Base-by-base conservation (phyloP, 345 rosid genomes). In the Punica granatum region DNA sequence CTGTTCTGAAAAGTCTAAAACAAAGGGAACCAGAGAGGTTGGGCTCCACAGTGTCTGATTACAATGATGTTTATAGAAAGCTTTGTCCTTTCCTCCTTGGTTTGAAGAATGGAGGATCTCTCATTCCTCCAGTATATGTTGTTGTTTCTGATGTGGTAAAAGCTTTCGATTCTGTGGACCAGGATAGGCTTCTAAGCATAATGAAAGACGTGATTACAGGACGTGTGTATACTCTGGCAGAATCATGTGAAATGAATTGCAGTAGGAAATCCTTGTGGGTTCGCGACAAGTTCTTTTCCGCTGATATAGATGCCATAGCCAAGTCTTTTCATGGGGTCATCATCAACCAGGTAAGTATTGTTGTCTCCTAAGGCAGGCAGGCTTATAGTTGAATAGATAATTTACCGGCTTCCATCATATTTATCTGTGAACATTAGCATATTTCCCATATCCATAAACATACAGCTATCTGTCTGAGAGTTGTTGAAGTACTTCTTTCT, bases 11-110 rank as follows among this genome's bases (percentile, higher is more conserved):
- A 77, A 86, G 88, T 69, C 74, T 88, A 41, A 82, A 80, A 73
- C 72, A 74, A 70, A 86, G 86, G 74, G 88, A 85, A 73, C 90
- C 88, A 46, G 80, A 84, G 68, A 77, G 77, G 73, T 73, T 88
- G 66, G 93, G 98, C 21, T 85, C 97, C 51, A 87, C 90, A 26
- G 92, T 92, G 53, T 92, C 84, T 84, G 95, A 92, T 78, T 88
- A 87, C 74, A 85, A 87, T 66, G 97, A 82, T 74, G 82, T 92
- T 72, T 86, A 92, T 70, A 78, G 77, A 72, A 90, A 82, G 84
- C 69, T 88, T 63, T 77, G 83, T 70, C 80, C 84, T 14, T 92
- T 86, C 79, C 65, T 88, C 33, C 65, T 72, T 51, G 72, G 60
- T 79, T 71, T 90, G 81, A 88, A 81, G 73, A 83, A 79, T 66